Percentiles rank a stretch among this genome's conserved stretches.
Evolutionary conservation across 176 grass and related monocot species (phyloP).

Genomic region (Dactylis glomerata): DNA sequence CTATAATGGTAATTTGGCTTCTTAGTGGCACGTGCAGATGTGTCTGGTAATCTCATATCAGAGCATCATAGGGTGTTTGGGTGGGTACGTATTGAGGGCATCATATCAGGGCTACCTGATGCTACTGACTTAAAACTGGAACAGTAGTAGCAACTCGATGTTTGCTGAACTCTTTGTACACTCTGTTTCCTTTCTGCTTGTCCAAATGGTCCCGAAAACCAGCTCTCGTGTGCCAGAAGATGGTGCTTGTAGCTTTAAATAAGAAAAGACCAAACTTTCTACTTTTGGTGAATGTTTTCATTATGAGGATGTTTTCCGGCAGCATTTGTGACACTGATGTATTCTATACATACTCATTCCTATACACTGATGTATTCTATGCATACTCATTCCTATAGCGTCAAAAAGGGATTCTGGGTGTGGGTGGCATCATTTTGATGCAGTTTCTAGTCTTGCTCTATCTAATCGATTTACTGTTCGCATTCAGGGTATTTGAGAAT

Average conservation of each 20-base stretch:
- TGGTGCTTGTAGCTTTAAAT: not conserved
- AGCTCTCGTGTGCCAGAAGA: not conserved
- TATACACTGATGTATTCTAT: not conserved
- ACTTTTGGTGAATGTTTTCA: not conserved
- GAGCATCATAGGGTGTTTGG: not conserved
- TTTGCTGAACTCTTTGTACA: not conserved
- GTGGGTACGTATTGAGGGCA: not conserved
- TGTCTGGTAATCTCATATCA: not conserved
- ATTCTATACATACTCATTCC: not conserved
- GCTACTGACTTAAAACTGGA: not conserved
- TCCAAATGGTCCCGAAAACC: not conserved
- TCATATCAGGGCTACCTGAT: not conserved
- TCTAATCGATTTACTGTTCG: constrained; percentile 18
- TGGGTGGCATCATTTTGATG: not conserved
- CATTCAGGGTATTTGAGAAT: constrained; percentile 49
- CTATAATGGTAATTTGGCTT: not conserved
- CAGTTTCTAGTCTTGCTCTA: not conserved
- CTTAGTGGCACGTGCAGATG: not conserved
- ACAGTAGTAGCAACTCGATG: not conserved
- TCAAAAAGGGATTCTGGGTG: not conserved
- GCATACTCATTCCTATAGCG: not conserved
- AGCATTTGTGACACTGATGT: not conserved
- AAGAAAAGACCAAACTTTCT: not conserved
- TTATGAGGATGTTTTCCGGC: not conserved
- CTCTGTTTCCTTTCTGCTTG: not conserved